Conservation (phyloP, 176 grass and related monocot species). For the Pontederia paniculata region DNA sequence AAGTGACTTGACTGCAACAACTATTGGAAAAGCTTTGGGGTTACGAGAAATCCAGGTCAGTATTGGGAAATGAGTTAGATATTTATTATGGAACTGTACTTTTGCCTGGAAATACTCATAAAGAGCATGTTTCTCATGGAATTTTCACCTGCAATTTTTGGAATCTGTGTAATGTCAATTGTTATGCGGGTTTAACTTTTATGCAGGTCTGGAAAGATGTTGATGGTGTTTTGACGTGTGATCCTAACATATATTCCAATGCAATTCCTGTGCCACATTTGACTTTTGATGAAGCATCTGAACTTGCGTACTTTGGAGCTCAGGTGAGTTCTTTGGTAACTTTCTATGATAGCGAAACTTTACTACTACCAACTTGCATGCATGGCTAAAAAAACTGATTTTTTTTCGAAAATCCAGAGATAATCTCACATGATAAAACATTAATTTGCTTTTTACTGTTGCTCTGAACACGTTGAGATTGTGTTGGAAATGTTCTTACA, state of each 20-base stretch:
- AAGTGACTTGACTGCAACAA: conserved; percentile 90
- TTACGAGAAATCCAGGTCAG: conserved; percentile 86
- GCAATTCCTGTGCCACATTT: conserved; percentile 79
- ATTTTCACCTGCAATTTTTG: background rate
- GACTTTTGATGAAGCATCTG: conserved; percentile 97
- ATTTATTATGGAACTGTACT: background rate
- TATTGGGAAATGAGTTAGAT: conserved; percentile 7
- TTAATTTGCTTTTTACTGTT: no score
- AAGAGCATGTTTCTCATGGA: no score
- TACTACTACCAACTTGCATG: background rate
- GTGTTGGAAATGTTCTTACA: no score
- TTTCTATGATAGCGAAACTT: background rate
- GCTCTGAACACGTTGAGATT: no score
- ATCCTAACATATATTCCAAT: conserved; percentile 80
- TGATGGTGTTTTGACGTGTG: conserved; percentile 90
- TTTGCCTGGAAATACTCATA: no score
- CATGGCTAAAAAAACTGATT: background rate
- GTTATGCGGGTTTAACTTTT: background rate
- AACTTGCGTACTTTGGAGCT: conserved; percentile 95
- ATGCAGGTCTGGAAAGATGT: conserved; percentile 96
- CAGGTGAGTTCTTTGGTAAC: conserved; percentile 28
- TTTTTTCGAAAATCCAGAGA: no score
- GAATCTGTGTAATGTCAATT: background rate
- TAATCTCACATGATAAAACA: no score
- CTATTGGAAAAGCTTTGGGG: conserved; percentile 93